phyloP scores from a whole-genome alignment of 495 filamentous ascomycete genomes.

The Penicillium silybi region DNA sequence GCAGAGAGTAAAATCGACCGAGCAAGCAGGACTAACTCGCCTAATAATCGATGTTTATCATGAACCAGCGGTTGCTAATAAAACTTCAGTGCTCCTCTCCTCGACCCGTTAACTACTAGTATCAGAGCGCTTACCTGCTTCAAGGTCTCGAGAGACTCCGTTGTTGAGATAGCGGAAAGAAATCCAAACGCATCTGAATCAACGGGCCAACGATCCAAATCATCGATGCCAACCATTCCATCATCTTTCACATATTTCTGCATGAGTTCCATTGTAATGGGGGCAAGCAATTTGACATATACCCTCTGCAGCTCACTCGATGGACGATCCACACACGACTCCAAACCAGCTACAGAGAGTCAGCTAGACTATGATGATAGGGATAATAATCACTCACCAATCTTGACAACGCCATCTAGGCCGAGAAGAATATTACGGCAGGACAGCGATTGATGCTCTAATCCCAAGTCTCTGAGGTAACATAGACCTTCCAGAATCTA shows the following conservation, averaged over 20 bases:
- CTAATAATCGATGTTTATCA: no score
- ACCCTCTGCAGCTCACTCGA: constrained; percentile 3
- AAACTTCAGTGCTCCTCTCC: no score
- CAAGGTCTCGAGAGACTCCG: no score
- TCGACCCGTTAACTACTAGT: no score
- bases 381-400: constrained; percentile 4
- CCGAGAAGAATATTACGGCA: constrained; percentile 6
- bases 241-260: constrained; percentile 36
- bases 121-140: no score
- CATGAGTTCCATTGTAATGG: constrained; percentile 33
- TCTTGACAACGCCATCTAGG: constrained; percentile 9
- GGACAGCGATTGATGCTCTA: constrained; percentile 3
- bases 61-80: no score
- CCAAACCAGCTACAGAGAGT: constrained; percentile 7
- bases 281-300: constrained; percentile 18
- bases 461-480: not conserved
- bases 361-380: not conserved
- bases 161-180: constrained; percentile 20
- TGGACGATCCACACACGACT: not conserved
- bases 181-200: constrained; percentile 24
- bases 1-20: no score
- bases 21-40: no score
- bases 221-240: constrained; percentile 27
- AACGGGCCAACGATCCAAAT: constrained; percentile 28
- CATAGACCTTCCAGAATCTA: constrained; percentile 5